These are phyloP conservation scores for Aquilaria malaccensis DNA, from an alignment of 345 rosid genomes.

Conservation along the genomic window DNA sequence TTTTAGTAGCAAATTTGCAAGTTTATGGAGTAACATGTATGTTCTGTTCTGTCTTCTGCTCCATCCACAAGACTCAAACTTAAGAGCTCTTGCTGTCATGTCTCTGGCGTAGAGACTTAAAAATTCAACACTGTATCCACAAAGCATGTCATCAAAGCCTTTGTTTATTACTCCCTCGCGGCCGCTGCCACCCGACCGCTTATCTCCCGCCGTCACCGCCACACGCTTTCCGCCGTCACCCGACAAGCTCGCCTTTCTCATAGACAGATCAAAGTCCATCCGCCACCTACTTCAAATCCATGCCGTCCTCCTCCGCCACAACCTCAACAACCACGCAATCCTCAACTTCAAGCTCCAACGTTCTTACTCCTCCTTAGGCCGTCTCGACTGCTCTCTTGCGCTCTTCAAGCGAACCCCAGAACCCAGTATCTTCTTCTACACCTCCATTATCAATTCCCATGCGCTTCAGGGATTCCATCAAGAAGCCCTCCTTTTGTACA, in stretches of 20 bases:
- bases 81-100: too few relatives aligned
- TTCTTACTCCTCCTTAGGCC: constrained; percentile 58
- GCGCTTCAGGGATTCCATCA: constrained; percentile 29
- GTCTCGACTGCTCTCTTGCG: constrained; percentile 36
- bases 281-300: constrained; percentile 52
- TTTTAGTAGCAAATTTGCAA: too few relatives aligned
- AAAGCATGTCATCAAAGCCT: constrained; percentile 35
- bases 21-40: too few relatives aligned
- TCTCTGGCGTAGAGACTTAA: too few relatives aligned
- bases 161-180: constrained; percentile 18
- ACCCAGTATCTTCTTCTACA: constrained; percentile 54
- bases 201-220: constrained; percentile 13
- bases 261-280: constrained; percentile 39
- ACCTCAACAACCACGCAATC: constrained; percentile 40
- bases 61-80: too few relatives aligned
- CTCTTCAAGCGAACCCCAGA: constrained; percentile 42
- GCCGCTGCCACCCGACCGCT: constrained; percentile 6
- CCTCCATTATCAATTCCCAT: constrained; percentile 50
- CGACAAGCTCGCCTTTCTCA: constrained; percentile 34
- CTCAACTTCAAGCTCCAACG: constrained; percentile 80
- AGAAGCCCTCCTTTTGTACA: constrained; percentile 40
- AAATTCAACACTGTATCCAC: background rate
- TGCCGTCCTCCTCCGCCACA: constrained; percentile 59
- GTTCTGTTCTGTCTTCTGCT: too few relatives aligned
- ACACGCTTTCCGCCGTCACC: constrained; percentile 24